Base-by-base conservation (phyloP, 1,139 yeast species). In the Candida mesenterica region DNA sequence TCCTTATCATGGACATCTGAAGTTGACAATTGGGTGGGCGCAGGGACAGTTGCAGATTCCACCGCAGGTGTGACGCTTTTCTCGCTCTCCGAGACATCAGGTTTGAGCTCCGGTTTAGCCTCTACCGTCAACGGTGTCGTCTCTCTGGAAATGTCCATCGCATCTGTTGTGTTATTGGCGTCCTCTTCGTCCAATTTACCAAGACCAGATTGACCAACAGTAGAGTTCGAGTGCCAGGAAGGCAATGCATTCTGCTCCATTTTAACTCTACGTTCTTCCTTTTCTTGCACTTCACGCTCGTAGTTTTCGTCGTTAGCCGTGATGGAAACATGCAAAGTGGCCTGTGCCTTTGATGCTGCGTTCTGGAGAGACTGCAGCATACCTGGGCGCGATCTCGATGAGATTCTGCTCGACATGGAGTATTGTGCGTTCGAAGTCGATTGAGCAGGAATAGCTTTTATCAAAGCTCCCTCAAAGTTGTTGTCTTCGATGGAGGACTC, bases 171-270 rank as follows among this genome's bases (percentile, higher is more conserved):
- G 15, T 36, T 32, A 5, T 38, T 48, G 12, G 46, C 47, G 22
- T 62, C 71, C 22, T 68, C 77, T 18, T 63, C 69, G 41, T 75
- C 79, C 44, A 77, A 49, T 46, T 68, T 73, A 32, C 83, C 86
- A 44, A 76, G 57, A 2, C 69, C 44, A 16, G 48, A 41, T 41
- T 59, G 61, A 29, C 95, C 96, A 44, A 92, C 94, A 1, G 98
- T 89, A 52, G 94, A 81, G 48, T 82, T 82, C 46, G 84, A 77
- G 57, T 92, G 96, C 99, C 99, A 92, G 16, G 95, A 82, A 8
- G 99, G 98, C 48, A 92, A 71, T 2, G 96, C 97, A 57, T 94
- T 92, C 59, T 90, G 96, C 55, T 86, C 85, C 56, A 90, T 76
- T 57, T 83, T 86, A 46, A 68, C 74, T 45, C 73, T 81, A 78